Base-by-base conservation (phyloP, 1,284 basidiomycete genomes). In the Microbotryomycetes sp. region DNA sequence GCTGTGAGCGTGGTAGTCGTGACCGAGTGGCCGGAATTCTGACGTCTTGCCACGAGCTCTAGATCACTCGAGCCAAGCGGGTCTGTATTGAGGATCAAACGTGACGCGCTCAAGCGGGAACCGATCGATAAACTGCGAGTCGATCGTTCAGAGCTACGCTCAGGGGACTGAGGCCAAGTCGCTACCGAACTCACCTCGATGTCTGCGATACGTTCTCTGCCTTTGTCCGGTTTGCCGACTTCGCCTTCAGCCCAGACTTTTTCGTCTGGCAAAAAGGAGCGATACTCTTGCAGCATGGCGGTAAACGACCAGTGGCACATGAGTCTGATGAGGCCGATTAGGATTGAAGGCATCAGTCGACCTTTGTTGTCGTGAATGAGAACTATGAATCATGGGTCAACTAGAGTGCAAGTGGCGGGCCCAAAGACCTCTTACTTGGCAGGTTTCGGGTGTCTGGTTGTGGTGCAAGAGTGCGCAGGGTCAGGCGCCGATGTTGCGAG, bases 331-430 rank as follows among this genome's bases (percentile, higher is more conserved):
- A 67, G 56, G 1, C 62, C 55, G 5, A 51, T 50, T 41, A 67
- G 47, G 46, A 67, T 49, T 4, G 62, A 65, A 18, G 65, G 65
- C 6, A 67, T 41, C 35, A 65, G 51, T 6, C 65, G 62, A 6
- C 65, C 65, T 48, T 67, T 67, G 63, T 67, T 67, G 63, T 67
- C 65, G 60, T 67, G 65, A 23, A 67, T 60, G 27, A 67, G 52
- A 45, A 66, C 65, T 66, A 45, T n/a, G 23, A 11, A 27, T 50
- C 29, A 30, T 18, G 28, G 23, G 18, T 21, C 28, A 5, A n/a
- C 11, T 11, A 13, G 21, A n/a, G 41, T 15, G 23, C 16, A n/a
- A 29, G 26, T 3, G 18, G 41, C n/a, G 47, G 5, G 28, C 16
- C 18, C 3, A 21, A 23, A 6, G 5, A 27, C 1, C 41, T 5